These are phyloP conservation scores for Pelargonium cotyledonis DNA, from an alignment of 441 rosid species.

Conservation along the genomic window DNA sequence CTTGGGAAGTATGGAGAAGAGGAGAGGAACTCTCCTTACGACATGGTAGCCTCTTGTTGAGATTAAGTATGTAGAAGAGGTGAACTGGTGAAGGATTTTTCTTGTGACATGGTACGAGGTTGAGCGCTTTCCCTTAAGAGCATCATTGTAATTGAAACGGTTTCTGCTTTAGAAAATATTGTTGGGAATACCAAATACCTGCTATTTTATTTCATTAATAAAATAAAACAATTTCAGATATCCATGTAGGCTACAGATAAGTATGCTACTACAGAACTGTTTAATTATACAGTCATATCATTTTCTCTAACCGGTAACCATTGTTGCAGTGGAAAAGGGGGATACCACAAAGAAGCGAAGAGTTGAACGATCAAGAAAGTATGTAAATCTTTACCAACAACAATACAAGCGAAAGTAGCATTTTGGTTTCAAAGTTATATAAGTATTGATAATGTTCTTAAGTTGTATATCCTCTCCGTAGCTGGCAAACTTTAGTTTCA, in stretches of 20 bases:
- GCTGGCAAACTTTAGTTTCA: too few species aligned
- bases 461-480: background rate
- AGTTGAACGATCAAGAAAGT: conserved; percentile 72
- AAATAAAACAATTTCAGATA: background rate
- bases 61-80: too few species aligned
- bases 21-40: too few species aligned
- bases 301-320: conserved; percentile 21
- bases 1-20: too few species aligned
- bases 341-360: conserved; percentile 69
- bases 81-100: too few species aligned
- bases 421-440: background rate
- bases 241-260: background rate
- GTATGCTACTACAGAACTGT: background rate
- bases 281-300: background rate
- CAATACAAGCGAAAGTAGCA: background rate
- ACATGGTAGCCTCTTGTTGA: too few species aligned
- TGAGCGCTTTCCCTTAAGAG: background rate
- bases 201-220: background rate
- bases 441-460: background rate
- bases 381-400: conserved; percentile 21
- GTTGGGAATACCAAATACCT: background rate
- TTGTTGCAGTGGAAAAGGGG: conserved; percentile 53
- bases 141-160: background rate
- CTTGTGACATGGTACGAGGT: too few species aligned
- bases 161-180: too few species aligned